phyloP scores from a whole-genome alignment of 495 filamentous ascomycete species.

The Articulospora tetracladia region DNA sequence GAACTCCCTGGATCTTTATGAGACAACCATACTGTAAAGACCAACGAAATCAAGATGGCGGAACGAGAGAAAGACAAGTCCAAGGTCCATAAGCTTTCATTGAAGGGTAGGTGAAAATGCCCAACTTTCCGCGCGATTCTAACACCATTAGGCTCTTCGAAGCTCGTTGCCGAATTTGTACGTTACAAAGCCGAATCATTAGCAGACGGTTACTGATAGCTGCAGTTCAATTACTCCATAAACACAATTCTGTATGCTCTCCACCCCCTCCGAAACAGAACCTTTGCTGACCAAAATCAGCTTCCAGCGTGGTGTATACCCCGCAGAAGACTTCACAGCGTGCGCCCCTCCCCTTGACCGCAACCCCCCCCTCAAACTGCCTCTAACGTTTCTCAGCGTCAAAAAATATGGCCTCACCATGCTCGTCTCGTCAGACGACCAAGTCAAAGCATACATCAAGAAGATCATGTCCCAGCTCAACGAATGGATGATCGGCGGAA shows the following conservation, averaged over 20 bases:
- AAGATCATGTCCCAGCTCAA: conserved; percentile 96
- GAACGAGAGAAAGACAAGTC: conserved; percentile 71
- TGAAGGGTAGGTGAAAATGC: conserved; percentile 60
- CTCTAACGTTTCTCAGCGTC: conserved; percentile 32
- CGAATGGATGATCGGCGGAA: conserved; percentile 93
- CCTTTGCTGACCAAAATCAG: conserved; percentile 41
- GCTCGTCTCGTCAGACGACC: conserved; percentile 92
- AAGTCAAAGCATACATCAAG: conserved; percentile 98
- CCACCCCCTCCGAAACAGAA: background rate
- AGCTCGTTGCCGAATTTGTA: conserved; percentile 88
- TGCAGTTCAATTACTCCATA: conserved; percentile 85
- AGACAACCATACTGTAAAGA: background rate
- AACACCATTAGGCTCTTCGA: conserved; percentile 51
- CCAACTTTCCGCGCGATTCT: background rate
- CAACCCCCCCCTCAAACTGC: background rate
- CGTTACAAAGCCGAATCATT: background rate
- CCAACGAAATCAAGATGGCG: conserved; percentile 11
- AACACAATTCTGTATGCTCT: conserved; percentile 75
- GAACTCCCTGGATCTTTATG: background rate
- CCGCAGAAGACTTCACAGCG: conserved; percentile 95
- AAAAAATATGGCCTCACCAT: conserved; percentile 99
- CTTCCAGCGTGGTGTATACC: conserved; percentile 92
- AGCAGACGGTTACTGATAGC: conserved; percentile 4
- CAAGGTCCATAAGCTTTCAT: conserved; percentile 87
- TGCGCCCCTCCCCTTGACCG: conserved; percentile 36